Conservation (phyloP, 176 grass and related monocot genomes). For the Oryza rufipogon region DNA sequence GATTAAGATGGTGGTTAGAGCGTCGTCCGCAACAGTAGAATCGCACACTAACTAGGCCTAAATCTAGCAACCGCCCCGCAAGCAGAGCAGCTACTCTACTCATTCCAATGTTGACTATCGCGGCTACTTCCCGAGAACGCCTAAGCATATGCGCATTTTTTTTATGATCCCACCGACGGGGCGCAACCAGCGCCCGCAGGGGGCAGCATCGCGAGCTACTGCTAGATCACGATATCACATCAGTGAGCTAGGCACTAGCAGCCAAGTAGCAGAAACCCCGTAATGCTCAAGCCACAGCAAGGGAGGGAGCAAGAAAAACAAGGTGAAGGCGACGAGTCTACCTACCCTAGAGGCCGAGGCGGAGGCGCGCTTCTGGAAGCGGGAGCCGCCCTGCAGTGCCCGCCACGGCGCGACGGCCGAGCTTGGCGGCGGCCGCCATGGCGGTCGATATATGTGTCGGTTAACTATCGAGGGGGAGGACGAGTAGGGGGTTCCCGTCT, state of each 20-base stretch:
- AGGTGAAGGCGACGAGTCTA: slow-evolving; percentile 39
- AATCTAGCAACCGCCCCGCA: slow-evolving; percentile 38
- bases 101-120: slow-evolving; percentile 38
- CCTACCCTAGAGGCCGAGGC: neutral
- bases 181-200: neutral
- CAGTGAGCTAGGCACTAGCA: neutral
- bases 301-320: slow-evolving; percentile 20
- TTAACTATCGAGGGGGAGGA: too few relatives aligned
- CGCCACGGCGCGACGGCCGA: neutral
- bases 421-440: slow-evolving; percentile 34
- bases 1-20: slow-evolving; percentile 60
- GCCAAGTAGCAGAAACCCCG: neutral
- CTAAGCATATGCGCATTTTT: neutral
- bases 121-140: slow-evolving; percentile 39
- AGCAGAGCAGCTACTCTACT: slow-evolving; percentile 24
- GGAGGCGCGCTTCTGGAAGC: neutral
- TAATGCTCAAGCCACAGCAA: slow-evolving; percentile 45
- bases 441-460: neutral
- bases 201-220: slow-evolving; percentile 2
- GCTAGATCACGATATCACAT: slow-evolving; percentile 28
- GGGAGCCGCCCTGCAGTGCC: neutral
- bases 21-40: slow-evolving; percentile 48
- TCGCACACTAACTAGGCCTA: slow-evolving; percentile 38
- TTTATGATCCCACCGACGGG: slow-evolving; percentile 43
- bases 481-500: too few relatives aligned